Evolutionary conservation across 2,329 filamentous ascomycete species (phyloP).

Genomic region (Botryosphaeria agaves): DNA sequence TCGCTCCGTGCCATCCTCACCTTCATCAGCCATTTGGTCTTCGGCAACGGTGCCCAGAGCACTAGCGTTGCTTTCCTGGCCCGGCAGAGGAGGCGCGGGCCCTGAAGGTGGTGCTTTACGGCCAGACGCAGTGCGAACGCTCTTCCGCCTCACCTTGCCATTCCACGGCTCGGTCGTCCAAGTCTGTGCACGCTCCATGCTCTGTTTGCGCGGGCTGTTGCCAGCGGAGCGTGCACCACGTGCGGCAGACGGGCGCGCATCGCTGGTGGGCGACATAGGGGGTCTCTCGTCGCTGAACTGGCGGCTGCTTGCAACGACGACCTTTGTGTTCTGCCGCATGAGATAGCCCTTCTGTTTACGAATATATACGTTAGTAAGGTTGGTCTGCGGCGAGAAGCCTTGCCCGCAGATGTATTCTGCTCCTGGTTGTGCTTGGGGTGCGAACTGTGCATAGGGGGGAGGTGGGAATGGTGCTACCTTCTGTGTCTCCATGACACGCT

Average conservation of each 20-base stretch:
- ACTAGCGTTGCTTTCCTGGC: slow-evolving; percentile 64
- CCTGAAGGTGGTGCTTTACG: slow-evolving; percentile 36
- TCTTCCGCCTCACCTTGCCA: slow-evolving; percentile 52
- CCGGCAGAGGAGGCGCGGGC: slow-evolving; percentile 66
- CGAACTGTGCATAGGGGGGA: slow-evolving; percentile 3
- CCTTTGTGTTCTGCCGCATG: slow-evolving; percentile 96
- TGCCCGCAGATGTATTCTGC: slow-evolving; percentile 12
- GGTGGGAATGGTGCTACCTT: slow-evolving; percentile 49
- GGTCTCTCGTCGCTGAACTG: slow-evolving; percentile 33
- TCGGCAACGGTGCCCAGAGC: slow-evolving; percentile 49
- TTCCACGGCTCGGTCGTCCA: slow-evolving; percentile 99
- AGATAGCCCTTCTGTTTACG: slow-evolving; percentile 84
- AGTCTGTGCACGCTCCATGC: slow-evolving; percentile 52
- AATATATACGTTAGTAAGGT: slow-evolving; percentile 26
- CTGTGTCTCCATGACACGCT: slow-evolving; percentile 87
- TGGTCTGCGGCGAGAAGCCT: slow-evolving; percentile 13
- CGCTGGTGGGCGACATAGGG: slow-evolving; percentile 37
- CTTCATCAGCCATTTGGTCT: slow-evolving; percentile 41
- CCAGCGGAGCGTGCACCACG: slow-evolving; percentile 41
- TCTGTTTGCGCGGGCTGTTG: slow-evolving; percentile 59
- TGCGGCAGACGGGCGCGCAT: slow-evolving; percentile 12
- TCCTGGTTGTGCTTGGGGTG: slow-evolving; percentile 1
- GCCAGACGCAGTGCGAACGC: slow-evolving; percentile 39
- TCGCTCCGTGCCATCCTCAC: slow-evolving; percentile 68
- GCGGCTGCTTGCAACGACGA: slow-evolving; percentile 73